Evolutionary conservation across 371 early-diverging fungal genomes (phyloP).

Genomic region (Rhizopus stolonifer): DNA sequence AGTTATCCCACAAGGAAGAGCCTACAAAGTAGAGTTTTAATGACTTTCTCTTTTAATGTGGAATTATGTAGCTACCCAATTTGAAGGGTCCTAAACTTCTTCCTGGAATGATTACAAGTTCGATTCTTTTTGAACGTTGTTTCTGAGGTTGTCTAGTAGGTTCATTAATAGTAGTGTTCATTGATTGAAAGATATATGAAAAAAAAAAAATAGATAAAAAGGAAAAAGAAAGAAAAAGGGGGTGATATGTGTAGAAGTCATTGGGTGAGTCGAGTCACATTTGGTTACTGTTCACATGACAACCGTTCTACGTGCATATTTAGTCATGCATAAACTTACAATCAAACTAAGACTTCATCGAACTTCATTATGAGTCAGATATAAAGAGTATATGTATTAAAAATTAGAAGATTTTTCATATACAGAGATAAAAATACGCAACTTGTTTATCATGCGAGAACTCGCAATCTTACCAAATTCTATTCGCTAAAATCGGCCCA

Average conservation of each 20-base stretch:
- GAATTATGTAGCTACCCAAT: constrained; percentile 40
- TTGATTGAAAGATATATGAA: neutral
- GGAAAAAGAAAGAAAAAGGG: neutral
- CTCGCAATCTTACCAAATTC: too few species aligned
- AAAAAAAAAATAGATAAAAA: constrained; percentile 5
- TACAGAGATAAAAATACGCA: too few species aligned
- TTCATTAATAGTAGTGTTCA: neutral
- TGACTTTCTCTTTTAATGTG: neutral
- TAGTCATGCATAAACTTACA: neutral
- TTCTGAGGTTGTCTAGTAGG: constrained; percentile 10
- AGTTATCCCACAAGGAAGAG: constrained; percentile 57
- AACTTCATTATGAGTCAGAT: too few species aligned
- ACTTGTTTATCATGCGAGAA: too few species aligned
- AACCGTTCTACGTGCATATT: neutral
- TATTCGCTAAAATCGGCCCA: too few species aligned
- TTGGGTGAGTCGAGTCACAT: neutral
- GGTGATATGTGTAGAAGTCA: neutral
- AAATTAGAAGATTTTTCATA: too few species aligned
- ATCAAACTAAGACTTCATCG: too few species aligned
- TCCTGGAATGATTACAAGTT: constrained; percentile 55
- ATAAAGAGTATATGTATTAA: too few species aligned
- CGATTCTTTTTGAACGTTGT: constrained; percentile 43
- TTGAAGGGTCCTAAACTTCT: constrained; percentile 59
- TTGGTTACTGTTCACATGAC: neutral
- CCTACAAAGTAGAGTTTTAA: constrained; percentile 25